Evolutionary conservation across 2,329 filamentous ascomycete species (phyloP).

Genomic region (Monosporascus sp.): DNA sequence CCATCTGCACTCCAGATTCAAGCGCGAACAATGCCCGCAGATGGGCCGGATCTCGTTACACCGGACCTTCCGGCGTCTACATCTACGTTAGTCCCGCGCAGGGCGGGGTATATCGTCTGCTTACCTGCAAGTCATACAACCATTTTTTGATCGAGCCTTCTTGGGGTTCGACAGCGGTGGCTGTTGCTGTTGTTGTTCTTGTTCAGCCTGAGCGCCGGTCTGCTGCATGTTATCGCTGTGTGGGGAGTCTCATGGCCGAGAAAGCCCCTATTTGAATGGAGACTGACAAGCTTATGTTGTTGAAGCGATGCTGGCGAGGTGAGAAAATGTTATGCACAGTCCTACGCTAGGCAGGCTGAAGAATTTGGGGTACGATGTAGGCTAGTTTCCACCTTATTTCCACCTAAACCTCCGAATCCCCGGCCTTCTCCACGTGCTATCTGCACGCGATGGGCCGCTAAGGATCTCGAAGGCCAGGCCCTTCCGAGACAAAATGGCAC

Average conservation of each 20-base stretch:
- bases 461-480: neutral
- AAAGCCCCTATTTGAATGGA: neutral
- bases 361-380: neutral
- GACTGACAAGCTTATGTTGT: neutral
- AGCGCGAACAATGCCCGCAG: constrained; percentile 47
- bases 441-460: neutral
- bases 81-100: constrained; percentile 2
- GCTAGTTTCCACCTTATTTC: neutral
- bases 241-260: neutral
- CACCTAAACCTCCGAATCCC: neutral
- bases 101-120: neutral
- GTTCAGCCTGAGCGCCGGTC: constrained; percentile 2
- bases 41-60: constrained; percentile 48
- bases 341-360: neutral
- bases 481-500: neutral
- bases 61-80: constrained; percentile 46
- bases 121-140: constrained; percentile 43
- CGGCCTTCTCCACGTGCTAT: neutral
- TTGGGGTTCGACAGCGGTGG: neutral
- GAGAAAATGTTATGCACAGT: too few relatives aligned
- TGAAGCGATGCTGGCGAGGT: neutral
- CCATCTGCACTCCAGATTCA: constrained; percentile 49
- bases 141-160: constrained; percentile 28
- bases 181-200: neutral
- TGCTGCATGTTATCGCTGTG: constrained; percentile 1